Evolutionary conservation across 495 filamentous ascomycete species (phyloP).

Genomic region (Aspergillus hancockii): DNA sequence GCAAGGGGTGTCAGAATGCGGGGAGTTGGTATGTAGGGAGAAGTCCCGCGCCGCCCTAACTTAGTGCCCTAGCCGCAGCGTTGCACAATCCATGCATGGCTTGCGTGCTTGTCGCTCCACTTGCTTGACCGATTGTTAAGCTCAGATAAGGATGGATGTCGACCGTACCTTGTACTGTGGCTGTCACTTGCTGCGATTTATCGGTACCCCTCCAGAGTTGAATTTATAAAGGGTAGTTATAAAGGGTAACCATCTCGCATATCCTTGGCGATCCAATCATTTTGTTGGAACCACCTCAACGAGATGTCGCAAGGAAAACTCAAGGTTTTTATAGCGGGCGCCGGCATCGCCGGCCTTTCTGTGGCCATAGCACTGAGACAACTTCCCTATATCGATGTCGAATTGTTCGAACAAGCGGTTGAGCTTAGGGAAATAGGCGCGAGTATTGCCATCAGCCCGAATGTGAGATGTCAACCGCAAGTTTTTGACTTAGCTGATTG

Average conservation of each 20-base stretch:
- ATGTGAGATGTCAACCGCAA: constrained; percentile 29
- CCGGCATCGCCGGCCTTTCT: constrained; percentile 50
- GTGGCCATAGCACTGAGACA: constrained; percentile 43
- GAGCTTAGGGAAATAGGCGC: constrained; percentile 50
- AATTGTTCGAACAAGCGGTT: constrained; percentile 47
- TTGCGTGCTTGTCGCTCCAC: neutral
- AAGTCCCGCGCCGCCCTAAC: neutral
- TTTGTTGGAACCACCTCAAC: neutral
- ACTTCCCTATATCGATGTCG: constrained; percentile 39
- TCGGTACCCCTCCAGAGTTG: neutral
- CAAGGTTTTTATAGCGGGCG: constrained; percentile 47
- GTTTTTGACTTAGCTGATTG: neutral
- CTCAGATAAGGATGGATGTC: neutral
- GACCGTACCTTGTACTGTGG: too few species aligned
- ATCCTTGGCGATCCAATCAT: neutral
- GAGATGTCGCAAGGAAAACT: constrained; percentile 9
- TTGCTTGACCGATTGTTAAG: neutral
- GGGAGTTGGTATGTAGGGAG: neutral
- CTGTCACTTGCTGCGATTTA: neutral
- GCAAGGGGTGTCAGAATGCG: neutral
- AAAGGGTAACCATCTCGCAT: neutral
- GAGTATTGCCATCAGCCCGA: constrained; percentile 51
- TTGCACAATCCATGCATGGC: neutral
- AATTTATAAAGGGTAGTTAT: neutral
- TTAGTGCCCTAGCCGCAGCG: neutral